A percentile compares a stretch with the other conserved stretches of the same genome.
Conservation (phyloP, 768 basidiomycete species). For the Rhodosporidiobolus sp. region DNA sequence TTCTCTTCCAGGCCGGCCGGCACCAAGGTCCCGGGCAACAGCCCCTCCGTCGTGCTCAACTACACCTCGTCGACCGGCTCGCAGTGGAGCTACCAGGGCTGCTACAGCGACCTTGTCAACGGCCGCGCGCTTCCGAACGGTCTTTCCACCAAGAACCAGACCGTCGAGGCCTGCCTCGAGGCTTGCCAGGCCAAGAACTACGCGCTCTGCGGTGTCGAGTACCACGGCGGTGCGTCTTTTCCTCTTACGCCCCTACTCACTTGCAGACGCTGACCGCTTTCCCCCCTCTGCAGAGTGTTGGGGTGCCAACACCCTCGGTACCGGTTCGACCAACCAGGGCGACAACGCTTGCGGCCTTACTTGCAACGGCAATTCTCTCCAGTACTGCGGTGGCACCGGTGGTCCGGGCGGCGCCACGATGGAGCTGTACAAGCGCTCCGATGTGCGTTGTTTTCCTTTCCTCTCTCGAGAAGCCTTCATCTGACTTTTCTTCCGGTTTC, state of each 20-base stretch:
- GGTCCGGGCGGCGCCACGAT: conserved; percentile 8
- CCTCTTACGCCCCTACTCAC: neutral
- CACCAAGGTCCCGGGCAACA: neutral
- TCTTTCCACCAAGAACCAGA: conserved; percentile 40
- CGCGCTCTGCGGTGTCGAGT: conserved; percentile 44
- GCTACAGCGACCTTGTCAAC: conserved; percentile 34
- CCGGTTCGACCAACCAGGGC: conserved; percentile 6
- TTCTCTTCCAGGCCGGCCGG: conserved; percentile 14
- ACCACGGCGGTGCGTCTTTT: neutral
- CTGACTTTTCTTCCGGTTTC: neutral
- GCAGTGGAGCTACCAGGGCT: conserved; percentile 30
- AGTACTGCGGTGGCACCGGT: conserved; percentile 31
- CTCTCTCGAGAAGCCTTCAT: neutral
- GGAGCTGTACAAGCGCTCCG: conserved; percentile 8
- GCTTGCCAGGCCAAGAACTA: conserved; percentile 47
- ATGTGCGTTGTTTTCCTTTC: neutral
- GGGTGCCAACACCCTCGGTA: conserved; percentile 24
- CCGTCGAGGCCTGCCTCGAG: conserved; percentile 46
- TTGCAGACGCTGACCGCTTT: too few species aligned
- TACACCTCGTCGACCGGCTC: neutral
- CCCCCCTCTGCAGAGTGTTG: conserved; percentile 19
- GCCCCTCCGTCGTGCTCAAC: conserved; percentile 6
- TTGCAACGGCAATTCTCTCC: conserved; percentile 26
- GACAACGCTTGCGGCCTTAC: conserved; percentile 11
- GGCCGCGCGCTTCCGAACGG: conserved; percentile 25